phyloP scores from a whole-genome alignment of 1,284 basidiomycete genomes.

The Rhodofomes roseus region DNA sequence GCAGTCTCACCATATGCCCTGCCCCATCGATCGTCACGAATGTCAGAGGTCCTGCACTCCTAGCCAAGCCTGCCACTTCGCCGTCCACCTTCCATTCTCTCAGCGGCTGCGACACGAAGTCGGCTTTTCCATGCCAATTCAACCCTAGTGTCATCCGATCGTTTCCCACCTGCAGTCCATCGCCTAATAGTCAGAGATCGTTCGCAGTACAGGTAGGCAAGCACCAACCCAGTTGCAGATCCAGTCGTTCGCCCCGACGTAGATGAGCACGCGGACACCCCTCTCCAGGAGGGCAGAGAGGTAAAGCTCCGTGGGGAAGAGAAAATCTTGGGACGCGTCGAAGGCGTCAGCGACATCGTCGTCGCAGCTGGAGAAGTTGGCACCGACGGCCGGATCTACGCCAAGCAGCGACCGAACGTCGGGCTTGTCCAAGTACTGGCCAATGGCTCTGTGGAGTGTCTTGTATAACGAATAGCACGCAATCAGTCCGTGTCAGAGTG shows the following conservation, averaged over 20 bases:
- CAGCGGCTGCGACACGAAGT: slow-evolving; percentile 44
- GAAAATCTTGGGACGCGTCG: slow-evolving; percentile 32
- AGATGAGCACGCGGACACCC: slow-evolving; percentile 68
- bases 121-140: slow-evolving; percentile 57
- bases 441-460: slow-evolving; percentile 38
- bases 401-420: slow-evolving; percentile 54
- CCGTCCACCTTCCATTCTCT: slow-evolving; percentile 55
- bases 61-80: slow-evolving; percentile 49
- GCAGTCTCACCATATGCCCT: slow-evolving; percentile 57
- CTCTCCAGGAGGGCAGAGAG: slow-evolving; percentile 73
- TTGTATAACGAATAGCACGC: no score
- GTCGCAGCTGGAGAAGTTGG: slow-evolving; percentile 50
- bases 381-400: slow-evolving; percentile 43
- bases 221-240: slow-evolving; percentile 66
- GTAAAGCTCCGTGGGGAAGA: slow-evolving; percentile 48
- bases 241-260: slow-evolving; percentile 71
- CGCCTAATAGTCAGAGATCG: not conserved
- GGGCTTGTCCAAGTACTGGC: slow-evolving; percentile 51
- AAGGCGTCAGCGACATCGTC: slow-evolving; percentile 41
- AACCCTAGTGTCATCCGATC: slow-evolving; percentile 57
- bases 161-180: slow-evolving; percentile 44
- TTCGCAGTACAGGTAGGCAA: not conserved
- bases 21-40: slow-evolving; percentile 58
- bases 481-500: no score
- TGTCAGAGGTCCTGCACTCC: slow-evolving; percentile 54